These are phyloP conservation scores for Linnemannia exigua DNA, from an alignment of 192 early-diverging fungal species.

Conservation along the genomic window DNA sequence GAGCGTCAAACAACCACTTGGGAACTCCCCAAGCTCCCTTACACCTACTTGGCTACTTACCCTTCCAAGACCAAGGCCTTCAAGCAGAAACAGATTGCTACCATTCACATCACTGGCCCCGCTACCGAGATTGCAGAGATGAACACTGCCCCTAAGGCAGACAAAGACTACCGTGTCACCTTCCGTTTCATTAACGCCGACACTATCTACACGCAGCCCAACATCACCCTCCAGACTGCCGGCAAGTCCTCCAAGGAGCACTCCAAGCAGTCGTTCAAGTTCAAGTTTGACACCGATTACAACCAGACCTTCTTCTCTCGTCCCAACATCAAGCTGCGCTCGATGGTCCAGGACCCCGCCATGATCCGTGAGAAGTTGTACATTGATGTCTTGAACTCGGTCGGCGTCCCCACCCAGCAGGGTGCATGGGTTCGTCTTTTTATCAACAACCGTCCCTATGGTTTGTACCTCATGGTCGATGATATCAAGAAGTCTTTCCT, in stretches of 20 bases:
- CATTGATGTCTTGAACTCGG: conserved; percentile 57
- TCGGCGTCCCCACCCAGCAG: conserved; percentile 53
- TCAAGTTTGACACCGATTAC: conserved; percentile 50
- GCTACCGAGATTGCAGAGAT: conserved; percentile 33
- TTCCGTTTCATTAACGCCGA: conserved; percentile 57
- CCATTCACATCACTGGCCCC: conserved; percentile 58
- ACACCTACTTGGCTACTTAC: conserved; percentile 60
- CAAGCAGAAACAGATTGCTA: conserved; percentile 61
- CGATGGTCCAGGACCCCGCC: conserved; percentile 50
- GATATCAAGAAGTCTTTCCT: conserved; percentile 59
- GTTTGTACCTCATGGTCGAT: conserved; percentile 60
- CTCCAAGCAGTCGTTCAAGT: conserved; percentile 58
- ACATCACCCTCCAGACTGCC: conserved; percentile 50
- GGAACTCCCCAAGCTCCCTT: conserved; percentile 57
- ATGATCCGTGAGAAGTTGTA: conserved; percentile 60
- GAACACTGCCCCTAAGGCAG: conserved; percentile 32
- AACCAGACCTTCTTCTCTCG: conserved; percentile 45
- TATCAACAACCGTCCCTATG: conserved; percentile 57
- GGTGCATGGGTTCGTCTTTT: conserved; percentile 56
- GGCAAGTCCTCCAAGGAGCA: conserved; percentile 61
- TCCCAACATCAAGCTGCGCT: conserved; percentile 55
- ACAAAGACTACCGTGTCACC: conserved; percentile 39
- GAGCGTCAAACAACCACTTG: conserved; percentile 57
- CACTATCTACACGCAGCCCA: conserved; percentile 33
- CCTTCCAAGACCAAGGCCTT: conserved; percentile 58